Evolutionary conservation across 2,329 filamentous ascomycete genomes (phyloP).

Genomic region (Alternaria rosae): DNA sequence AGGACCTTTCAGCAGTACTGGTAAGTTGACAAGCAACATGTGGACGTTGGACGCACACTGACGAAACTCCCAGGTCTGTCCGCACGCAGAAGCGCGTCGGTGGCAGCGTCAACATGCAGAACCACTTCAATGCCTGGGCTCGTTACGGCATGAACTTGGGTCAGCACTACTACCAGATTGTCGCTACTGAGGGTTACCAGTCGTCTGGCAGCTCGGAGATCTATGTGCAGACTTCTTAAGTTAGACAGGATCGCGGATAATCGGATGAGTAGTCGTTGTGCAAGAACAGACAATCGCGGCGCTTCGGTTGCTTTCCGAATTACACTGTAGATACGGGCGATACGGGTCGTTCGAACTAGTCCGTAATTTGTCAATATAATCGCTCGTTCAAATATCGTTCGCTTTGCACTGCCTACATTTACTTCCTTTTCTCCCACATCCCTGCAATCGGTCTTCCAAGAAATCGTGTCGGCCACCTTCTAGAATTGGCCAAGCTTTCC

Average conservation of each 20-base stretch:
- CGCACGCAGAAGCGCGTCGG: constrained; percentile 57
- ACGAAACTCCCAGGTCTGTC: constrained; percentile 37
- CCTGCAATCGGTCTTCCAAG: not conserved
- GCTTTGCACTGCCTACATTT: not conserved
- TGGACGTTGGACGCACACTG: not conserved
- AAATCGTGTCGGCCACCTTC: not conserved
- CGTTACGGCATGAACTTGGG: constrained; percentile 30
- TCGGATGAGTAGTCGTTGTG: not conserved
- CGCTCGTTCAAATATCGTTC: not conserved
- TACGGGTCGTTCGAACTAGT: not conserved
- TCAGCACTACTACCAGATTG: constrained; percentile 43
- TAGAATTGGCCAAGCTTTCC: not conserved
- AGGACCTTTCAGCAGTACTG: constrained; percentile 63
- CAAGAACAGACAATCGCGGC: not conserved
- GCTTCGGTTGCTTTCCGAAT: not conserved
- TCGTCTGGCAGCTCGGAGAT: constrained; percentile 50
- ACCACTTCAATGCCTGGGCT: constrained; percentile 41
- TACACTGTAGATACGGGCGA: not conserved
- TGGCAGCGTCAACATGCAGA: constrained; percentile 47
- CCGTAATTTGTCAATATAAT: not conserved
- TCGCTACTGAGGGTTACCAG: constrained; percentile 62
- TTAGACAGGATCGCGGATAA: too few relatives aligned
- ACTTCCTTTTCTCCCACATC: not conserved
- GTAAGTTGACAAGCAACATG: constrained; percentile 34
- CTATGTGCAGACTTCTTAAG: constrained; percentile 12